These are phyloP conservation scores for Panaeolus papilionaceus DNA, from an alignment of 768 basidiomycete genomes.

Conservation along the genomic window DNA sequence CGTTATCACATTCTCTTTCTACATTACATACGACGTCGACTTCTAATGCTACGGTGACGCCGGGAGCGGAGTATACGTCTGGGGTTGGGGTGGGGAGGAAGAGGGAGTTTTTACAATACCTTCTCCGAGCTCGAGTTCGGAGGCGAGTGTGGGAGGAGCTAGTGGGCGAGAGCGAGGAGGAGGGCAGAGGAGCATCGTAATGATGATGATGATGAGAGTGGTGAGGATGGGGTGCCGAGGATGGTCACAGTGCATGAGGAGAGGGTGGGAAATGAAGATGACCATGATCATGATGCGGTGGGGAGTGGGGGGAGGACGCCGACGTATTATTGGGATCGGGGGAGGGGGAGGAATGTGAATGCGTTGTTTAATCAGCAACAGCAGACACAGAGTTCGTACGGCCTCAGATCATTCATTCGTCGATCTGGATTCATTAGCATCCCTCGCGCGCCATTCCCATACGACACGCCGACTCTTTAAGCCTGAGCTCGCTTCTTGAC, in stretches of 20 bases:
- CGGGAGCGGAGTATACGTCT: background rate
- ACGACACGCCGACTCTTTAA: no score
- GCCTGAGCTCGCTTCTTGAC: no score
- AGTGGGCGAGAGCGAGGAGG: background rate
- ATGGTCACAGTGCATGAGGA: background rate
- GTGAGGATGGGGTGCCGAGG: background rate
- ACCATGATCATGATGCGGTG: background rate
- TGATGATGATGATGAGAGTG: background rate
- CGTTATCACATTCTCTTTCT: no score
- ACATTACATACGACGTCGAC: no score
- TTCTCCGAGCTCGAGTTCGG: constrained; percentile 4
- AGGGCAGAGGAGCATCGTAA: background rate
- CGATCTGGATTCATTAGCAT: no score
- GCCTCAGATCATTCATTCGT: no score
- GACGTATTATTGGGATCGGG: background rate
- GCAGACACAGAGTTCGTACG: background rate
- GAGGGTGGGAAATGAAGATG: no score
- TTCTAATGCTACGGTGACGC: background rate
- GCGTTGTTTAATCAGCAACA: background rate
- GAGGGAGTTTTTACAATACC: background rate
- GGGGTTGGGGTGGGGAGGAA: no score
- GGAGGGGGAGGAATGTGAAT: background rate
- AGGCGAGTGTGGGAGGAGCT: constrained; percentile 7
- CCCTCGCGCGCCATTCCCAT: no score
- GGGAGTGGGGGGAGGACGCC: constrained; percentile 12